Base-by-base conservation (phyloP, 768 basidiomycete genomes). In the Boletus fagicola region DNA sequence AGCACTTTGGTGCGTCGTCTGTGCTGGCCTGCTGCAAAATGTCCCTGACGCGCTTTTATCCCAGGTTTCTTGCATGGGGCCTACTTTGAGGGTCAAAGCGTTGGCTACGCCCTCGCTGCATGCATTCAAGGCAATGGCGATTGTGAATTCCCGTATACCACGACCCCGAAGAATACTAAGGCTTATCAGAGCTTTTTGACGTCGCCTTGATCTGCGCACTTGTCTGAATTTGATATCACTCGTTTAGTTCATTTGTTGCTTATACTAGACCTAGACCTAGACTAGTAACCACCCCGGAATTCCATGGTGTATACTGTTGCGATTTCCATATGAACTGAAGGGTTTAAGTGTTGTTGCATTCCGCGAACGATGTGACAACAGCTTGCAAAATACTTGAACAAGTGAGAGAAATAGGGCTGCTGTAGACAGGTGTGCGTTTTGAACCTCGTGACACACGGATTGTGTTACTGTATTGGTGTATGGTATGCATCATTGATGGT, bases 31-130 rank as follows among this genome's bases (percentile, higher is more conserved):
- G 31, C 8, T 45, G 15, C 47, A 45, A 12, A 24, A 15, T 31
- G 16, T 48, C 13, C 4, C 22, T 55, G 20, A 69, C 5, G 18
- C 3, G 22, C 11, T 10, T 6, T 39, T 12, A 7, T 15, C 10
- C 16, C 49, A 84, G 83, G 82, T 18, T 83, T 79, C 65, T 67
- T 84, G 22, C 82, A 85, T 51, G 84, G 81, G 0, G 84, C 84
- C 2, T 85, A 84, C 65, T 77, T 76, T 6, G 83, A 85, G 65
- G 84, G 84, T 0, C 62, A 73, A 35, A 69, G 72, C 22, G 72
- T 77, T 0, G 82, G 75, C 0, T 53, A 60, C 12, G 65, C 62
- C 5, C 65, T 86, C 8, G 75, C 76, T 3, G 64, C 71, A 13
- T 85, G 84, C 54, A 68, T 84, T 38, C 58, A 64, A 9, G 65